phyloP scores from a whole-genome alignment of 495 filamentous ascomycete species.

The Aspergillus haitiensis region DNA sequence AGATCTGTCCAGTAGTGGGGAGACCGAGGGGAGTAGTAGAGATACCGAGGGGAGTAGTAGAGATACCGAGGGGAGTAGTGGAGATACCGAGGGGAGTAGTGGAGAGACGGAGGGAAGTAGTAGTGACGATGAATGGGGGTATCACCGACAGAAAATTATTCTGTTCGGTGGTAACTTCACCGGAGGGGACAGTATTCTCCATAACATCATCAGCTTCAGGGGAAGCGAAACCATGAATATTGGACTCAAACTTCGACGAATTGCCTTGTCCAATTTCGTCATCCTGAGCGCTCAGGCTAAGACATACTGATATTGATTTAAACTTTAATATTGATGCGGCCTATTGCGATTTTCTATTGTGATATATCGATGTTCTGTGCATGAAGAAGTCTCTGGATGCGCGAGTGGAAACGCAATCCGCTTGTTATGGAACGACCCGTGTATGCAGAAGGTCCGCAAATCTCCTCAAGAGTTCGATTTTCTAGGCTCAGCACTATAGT shows the following conservation, averaged over 20 bases:
- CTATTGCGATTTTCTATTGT: not conserved
- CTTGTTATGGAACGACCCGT: not conserved
- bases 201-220: not conserved
- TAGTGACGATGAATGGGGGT: not conserved
- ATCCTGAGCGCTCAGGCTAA: constrained; percentile 2
- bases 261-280: not conserved
- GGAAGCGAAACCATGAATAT: not conserved
- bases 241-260: constrained; percentile 4
- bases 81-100: too few species aligned
- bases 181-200: not conserved
- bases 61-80: too few species aligned
- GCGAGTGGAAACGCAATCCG: constrained; percentile 1
- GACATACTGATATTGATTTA: not conserved
- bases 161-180: not conserved
- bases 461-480: not conserved
- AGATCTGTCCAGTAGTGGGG: not conserved
- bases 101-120: too few species aligned
- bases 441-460: not conserved
- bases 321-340: not conserved
- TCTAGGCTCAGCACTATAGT: constrained; percentile 1
- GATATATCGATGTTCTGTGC: not conserved
- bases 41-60: too few species aligned
- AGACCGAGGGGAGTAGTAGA: too few species aligned
- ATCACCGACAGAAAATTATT: not conserved
- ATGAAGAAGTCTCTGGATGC: not conserved